Percentiles rank a stretch among this genome's conserved stretches.
Evolutionary conservation across 305 asterid species (phyloP).

Genomic region (Fraxinus dipetala): DNA sequence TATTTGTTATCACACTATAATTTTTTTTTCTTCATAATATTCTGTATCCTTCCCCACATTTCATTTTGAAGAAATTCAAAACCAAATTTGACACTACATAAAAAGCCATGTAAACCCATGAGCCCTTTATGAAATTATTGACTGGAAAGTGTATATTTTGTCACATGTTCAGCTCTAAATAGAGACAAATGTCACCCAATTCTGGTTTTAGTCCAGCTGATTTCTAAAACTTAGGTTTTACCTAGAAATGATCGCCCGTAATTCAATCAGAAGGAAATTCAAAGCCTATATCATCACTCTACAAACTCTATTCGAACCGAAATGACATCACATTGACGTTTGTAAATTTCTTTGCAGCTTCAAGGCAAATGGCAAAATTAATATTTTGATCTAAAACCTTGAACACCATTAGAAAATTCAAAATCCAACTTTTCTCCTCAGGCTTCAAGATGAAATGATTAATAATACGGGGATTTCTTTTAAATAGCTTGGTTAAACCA

Average conservation of each 20-base stretch:
- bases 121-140: too few species aligned
- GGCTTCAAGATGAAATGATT: conserved; percentile 22
- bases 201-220: background rate
- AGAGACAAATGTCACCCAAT: too few species aligned
- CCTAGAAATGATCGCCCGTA: conserved; percentile 8
- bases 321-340: background rate
- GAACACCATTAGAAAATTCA: background rate
- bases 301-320: conserved; percentile 5
- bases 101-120: background rate
- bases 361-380: background rate
- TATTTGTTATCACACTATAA: too few species aligned
- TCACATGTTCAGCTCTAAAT: too few species aligned
- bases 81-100: background rate
- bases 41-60: too few species aligned
- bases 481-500: too few species aligned
- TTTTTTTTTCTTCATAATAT: too few species aligned
- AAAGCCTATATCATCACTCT: background rate
- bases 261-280: conserved; percentile 2
- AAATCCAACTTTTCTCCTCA: conserved; percentile 10
- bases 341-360: conserved; percentile 8
- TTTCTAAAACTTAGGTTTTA: conserved; percentile 12
- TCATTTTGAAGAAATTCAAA: too few species aligned
- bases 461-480: background rate
- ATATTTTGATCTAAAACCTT: background rate
- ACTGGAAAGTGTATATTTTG: too few species aligned